These are phyloP conservation scores for Plectranthus barbatus DNA, from an alignment of 257 asterid genomes.

Conservation along the genomic window DNA sequence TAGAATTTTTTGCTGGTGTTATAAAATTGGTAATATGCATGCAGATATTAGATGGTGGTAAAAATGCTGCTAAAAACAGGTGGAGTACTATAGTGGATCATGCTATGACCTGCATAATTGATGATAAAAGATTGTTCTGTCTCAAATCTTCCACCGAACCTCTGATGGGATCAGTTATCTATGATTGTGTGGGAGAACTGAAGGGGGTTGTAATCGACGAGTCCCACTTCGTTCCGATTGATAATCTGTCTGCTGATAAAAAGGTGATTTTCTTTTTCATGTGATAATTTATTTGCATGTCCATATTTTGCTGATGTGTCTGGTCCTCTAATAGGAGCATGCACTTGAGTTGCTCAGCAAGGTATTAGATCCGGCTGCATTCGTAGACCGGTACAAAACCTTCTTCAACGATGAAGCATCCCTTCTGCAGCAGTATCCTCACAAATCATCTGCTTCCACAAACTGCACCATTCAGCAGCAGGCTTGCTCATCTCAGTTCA, in stretches of 20 bases:
- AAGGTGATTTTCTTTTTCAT: conserved; percentile 20
- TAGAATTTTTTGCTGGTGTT: too few relatives aligned
- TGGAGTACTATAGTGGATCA: conserved; percentile 33
- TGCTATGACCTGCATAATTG: conserved; percentile 31
- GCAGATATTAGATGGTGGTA: conserved; percentile 25
- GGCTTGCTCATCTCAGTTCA: background rate
- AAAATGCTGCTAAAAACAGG: too few relatives aligned
- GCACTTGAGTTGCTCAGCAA: conserved; percentile 12
- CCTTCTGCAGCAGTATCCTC: conserved; percentile 18
- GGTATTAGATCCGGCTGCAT: conserved; percentile 12
- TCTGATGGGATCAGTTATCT: conserved; percentile 8
- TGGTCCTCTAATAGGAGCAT: conserved; percentile 12
- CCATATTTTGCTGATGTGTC: background rate
- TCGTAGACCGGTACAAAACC: conserved; percentile 9
- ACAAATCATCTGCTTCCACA: background rate
- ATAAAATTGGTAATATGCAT: background rate
- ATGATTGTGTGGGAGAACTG: conserved; percentile 23
- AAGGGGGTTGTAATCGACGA: conserved; percentile 26
- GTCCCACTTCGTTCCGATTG: conserved; percentile 15
- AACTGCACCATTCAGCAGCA: background rate
- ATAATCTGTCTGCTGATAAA: conserved; percentile 5
- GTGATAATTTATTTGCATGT: background rate
- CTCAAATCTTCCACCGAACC: conserved; percentile 8
- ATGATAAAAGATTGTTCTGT: conserved; percentile 10
- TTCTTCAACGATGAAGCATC: conserved; percentile 20